These are phyloP conservation scores for Amaranthus palmeri DNA, from an alignment of 148 eudicot genomes.

Conservation along the genomic window DNA sequence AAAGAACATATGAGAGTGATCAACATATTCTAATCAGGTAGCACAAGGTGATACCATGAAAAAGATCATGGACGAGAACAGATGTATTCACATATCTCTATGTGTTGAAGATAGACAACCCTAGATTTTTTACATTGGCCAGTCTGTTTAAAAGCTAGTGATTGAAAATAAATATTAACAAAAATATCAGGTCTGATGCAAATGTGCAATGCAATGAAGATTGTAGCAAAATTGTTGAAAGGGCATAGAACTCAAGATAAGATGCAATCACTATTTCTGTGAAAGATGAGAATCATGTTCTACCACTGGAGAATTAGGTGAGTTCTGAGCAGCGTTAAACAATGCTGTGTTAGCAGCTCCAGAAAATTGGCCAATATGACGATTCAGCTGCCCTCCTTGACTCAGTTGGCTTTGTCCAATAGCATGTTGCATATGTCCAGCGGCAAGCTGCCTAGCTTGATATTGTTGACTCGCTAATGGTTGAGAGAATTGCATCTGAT, in stretches of 20 bases:
- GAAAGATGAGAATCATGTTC: constrained; percentile 27
- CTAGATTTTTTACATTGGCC: background rate
- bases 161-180: background rate
- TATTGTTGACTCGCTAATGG: constrained; percentile 74
- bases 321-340: constrained; percentile 81
- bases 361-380: constrained; percentile 86
- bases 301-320: constrained; percentile 86
- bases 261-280: constrained; percentile 6
- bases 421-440: constrained; percentile 72
- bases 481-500: constrained; percentile 85
- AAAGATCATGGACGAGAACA: background rate
- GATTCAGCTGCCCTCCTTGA: constrained; percentile 95
- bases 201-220: constrained; percentile 12
- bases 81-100: background rate
- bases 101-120: background rate
- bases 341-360: constrained; percentile 88
- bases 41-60: background rate
- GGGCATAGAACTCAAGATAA: constrained; percentile 5
- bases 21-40: background rate
- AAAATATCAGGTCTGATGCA: constrained; percentile 1
- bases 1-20: background rate
- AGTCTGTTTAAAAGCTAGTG: background rate
- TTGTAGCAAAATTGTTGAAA: constrained; percentile 14
- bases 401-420: constrained; percentile 78
- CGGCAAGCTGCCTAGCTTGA: constrained; percentile 76